phyloP scores from a whole-genome alignment of 805 yeast genomes.

The Wickerhamomyces sydowiorum region DNA sequence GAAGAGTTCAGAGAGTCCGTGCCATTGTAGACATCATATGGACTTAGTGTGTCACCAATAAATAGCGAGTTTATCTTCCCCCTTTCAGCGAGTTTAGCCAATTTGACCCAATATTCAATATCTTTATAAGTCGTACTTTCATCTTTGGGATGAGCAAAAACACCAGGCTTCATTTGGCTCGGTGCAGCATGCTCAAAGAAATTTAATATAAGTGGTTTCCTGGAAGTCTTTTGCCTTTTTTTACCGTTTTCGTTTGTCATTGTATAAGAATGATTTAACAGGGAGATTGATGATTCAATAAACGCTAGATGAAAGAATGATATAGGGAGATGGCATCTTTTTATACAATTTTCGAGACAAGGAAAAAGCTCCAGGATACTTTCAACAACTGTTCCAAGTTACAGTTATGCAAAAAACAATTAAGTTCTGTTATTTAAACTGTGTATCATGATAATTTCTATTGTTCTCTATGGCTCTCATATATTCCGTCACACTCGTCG shows the following conservation, averaged over 20 bases:
- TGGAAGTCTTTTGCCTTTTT: background rate
- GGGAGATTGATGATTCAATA: background rate
- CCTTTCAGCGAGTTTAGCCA: constrained; percentile 28
- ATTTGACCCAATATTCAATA: constrained; percentile 20
- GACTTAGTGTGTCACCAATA: constrained; percentile 31
- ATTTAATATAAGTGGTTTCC: constrained; percentile 24
- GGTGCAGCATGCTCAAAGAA: constrained; percentile 29
- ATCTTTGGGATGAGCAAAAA: constrained; percentile 34
- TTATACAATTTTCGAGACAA: too few relatives aligned
- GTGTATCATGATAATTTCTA: too few relatives aligned
- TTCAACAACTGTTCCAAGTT: too few relatives aligned
- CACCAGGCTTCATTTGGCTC: constrained; percentile 20
- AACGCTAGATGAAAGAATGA: background rate
- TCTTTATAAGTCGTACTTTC: constrained; percentile 11
- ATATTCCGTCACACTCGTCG: background rate
- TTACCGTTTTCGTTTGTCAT: background rate
- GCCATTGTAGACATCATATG: constrained; percentile 32
- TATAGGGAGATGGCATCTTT: too few relatives aligned
- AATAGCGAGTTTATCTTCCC: constrained; percentile 32
- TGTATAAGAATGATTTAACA: too few relatives aligned
- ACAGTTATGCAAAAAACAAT: too few relatives aligned
- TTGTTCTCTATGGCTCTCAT: background rate
- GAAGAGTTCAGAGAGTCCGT: too few relatives aligned
- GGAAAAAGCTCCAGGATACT: too few relatives aligned
- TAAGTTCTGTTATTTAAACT: too few relatives aligned